These are phyloP conservation scores for Dicorynia guianensis DNA, from an alignment of 306 rosid genomes.

Conservation along the genomic window DNA sequence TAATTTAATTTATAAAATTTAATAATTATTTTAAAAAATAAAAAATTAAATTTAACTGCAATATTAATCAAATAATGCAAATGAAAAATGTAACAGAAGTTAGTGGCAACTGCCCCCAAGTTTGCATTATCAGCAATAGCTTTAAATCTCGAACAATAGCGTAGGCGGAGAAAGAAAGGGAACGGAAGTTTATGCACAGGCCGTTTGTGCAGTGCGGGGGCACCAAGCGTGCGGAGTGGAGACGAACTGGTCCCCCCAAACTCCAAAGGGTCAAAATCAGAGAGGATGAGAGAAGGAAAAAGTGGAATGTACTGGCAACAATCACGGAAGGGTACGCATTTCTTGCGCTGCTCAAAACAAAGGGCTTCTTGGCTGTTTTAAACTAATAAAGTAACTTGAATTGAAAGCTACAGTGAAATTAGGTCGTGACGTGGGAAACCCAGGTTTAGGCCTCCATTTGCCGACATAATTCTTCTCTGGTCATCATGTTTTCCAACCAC, in stretches of 20 bases:
- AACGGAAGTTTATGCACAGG: too few relatives aligned
- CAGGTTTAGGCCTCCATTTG: slow-evolving; percentile 9
- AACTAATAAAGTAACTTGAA: background rate
- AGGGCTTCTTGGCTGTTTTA: background rate
- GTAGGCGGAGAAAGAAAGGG: too few relatives aligned
- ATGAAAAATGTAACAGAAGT: too few relatives aligned
- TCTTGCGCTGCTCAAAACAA: slow-evolving; percentile 34
- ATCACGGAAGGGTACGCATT: slow-evolving; percentile 61
- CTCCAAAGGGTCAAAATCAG: slow-evolving; percentile 31
- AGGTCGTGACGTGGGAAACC: slow-evolving; percentile 44
- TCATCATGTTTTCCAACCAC: slow-evolving; percentile 39
- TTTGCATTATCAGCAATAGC: too few relatives aligned
- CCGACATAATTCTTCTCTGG: slow-evolving; percentile 38
- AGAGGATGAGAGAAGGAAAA: background rate
- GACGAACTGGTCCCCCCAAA: too few relatives aligned
- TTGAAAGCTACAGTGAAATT: slow-evolving; percentile 52
- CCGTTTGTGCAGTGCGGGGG: slow-evolving; percentile 26
- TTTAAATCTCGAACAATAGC: background rate
- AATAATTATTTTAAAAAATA: too few relatives aligned
- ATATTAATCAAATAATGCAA: too few relatives aligned
- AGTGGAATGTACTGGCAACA: slow-evolving; percentile 44
- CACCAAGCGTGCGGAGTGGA: slow-evolving; percentile 23
- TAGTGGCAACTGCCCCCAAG: too few relatives aligned
- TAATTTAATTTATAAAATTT: too few relatives aligned
- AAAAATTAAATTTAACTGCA: too few relatives aligned